These are phyloP conservation scores for Trichocladium uniseriatum DNA, from an alignment of 495 filamentous ascomycete genomes.

Conservation along the genomic window DNA sequence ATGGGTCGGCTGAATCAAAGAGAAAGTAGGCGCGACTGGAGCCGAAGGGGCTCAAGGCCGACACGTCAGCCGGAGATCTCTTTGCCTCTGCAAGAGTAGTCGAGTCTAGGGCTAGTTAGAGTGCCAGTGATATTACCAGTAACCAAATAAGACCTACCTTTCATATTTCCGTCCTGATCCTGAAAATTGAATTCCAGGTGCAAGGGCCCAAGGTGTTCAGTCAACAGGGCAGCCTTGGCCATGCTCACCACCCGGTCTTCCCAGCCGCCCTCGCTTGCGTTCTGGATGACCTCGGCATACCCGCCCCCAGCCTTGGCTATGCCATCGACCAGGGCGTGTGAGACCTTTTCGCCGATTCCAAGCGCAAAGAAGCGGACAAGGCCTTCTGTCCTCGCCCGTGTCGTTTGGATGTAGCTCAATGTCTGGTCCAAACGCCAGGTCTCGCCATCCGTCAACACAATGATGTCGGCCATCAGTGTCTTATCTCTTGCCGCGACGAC, in stretches of 20 bases:
- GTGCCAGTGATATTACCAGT: neutral
- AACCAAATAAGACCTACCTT: neutral
- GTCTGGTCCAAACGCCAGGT: slow-evolving; percentile 11
- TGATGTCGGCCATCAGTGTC: slow-evolving; percentile 4
- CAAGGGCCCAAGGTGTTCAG: slow-evolving; percentile 10
- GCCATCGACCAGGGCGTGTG: slow-evolving; percentile 13
- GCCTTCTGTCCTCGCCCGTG: slow-evolving; percentile 2
- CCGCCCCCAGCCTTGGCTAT: slow-evolving; percentile 14
- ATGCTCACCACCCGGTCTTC: slow-evolving; percentile 14
- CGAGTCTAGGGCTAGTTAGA: neutral
- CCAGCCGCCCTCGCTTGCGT: slow-evolving; percentile 7
- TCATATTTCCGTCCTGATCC: neutral
- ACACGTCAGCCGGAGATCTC: slow-evolving; percentile 10
- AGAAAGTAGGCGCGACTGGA: slow-evolving; percentile 10
- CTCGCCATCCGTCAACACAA: slow-evolving; percentile 14
- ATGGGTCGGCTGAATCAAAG: neutral
- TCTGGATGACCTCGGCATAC: slow-evolving; percentile 12
- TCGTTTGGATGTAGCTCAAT: slow-evolving; percentile 4
- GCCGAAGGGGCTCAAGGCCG: slow-evolving; percentile 7
- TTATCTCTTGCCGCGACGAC: slow-evolving; percentile 3
- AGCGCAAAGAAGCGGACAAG: slow-evolving; percentile 14
- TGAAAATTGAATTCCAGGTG: slow-evolving; percentile 1
- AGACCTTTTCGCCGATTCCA: slow-evolving; percentile 11
- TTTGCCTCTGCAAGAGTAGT: neutral
- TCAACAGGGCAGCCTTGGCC: slow-evolving; percentile 12